Evolutionary conservation across 1,139 yeast genomes (phyloP).

Genomic region (Pichia cactophila): DNA sequence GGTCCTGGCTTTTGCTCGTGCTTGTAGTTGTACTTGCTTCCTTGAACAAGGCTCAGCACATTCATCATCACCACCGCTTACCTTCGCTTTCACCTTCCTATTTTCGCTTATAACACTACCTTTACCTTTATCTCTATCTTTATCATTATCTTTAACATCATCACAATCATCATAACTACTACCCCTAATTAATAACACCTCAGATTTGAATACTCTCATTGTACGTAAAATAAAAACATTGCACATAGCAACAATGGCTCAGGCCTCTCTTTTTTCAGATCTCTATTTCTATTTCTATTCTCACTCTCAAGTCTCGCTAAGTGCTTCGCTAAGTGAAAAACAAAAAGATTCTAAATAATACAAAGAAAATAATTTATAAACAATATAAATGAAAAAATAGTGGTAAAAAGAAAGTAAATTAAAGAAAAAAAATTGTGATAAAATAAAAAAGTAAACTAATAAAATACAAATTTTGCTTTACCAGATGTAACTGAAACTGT

Average conservation of each 20-base stretch:
- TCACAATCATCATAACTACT: neutral
- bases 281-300: too few relatives aligned
- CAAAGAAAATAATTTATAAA: neutral
- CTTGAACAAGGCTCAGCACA: too few relatives aligned
- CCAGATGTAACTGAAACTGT: slow-evolving; percentile 66
- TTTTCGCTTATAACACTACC: neutral
- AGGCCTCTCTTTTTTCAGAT: too few relatives aligned
- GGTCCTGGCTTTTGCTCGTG: too few relatives aligned
- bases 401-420: neutral
- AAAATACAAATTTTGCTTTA: slow-evolving; percentile 61
- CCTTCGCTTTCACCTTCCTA: too few relatives aligned
- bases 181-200: neutral
- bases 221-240: too few relatives aligned
- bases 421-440: neutral
- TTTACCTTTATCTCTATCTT: neutral
- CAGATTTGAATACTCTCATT: neutral
- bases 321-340: neutral
- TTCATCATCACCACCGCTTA: too few relatives aligned
- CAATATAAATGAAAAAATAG: neutral
- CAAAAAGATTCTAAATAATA: neutral
- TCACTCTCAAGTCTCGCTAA: too few relatives aligned
- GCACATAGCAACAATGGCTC: too few relatives aligned
- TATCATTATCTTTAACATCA: neutral
- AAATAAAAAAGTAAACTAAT: slow-evolving; percentile 18
- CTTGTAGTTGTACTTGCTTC: too few relatives aligned